Evolutionary conservation across 176 grass and related monocot genomes (phyloP).

Genomic region (Avena insularis): DNA sequence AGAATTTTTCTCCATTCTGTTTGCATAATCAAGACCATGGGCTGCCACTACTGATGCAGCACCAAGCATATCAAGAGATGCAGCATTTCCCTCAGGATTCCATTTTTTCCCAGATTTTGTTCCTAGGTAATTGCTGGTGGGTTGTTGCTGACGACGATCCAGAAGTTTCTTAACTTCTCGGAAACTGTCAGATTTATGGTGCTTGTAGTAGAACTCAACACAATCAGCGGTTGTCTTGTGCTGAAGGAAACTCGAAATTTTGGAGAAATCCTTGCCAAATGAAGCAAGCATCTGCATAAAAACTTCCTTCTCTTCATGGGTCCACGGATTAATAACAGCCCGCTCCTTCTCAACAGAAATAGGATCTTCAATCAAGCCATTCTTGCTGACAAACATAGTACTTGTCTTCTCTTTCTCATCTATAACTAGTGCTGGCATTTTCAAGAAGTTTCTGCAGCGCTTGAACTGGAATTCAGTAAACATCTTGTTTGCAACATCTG

Average conservation of each 20-base stretch:
- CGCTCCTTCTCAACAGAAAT: slow-evolving; percentile 73
- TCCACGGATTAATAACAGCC: slow-evolving; percentile 82
- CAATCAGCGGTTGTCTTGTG: slow-evolving; percentile 98
- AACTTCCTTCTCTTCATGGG: slow-evolving; percentile 74
- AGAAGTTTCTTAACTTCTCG: slow-evolving; percentile 85
- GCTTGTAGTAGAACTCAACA: slow-evolving; percentile 97
- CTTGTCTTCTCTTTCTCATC: slow-evolving; percentile 68
- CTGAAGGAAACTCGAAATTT: slow-evolving; percentile 74
- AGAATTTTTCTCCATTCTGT: slow-evolving; percentile 38
- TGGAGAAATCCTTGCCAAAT: slow-evolving; percentile 94
- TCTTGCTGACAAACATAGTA: slow-evolving; percentile 65
- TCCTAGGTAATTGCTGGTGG: slow-evolving; percentile 71
- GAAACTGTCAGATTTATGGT: slow-evolving; percentile 97
- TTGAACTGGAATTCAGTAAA: slow-evolving; percentile 76
- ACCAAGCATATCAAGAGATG: slow-evolving; percentile 73
- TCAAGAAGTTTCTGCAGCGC: slow-evolving; percentile 74
- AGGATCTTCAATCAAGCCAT: slow-evolving; percentile 84
- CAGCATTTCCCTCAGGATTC: slow-evolving; percentile 69
- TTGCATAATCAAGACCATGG: slow-evolving; percentile 52
- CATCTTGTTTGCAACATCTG: slow-evolving; percentile 67
- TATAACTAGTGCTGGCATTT: slow-evolving; percentile 85
- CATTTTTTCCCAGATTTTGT: slow-evolving; percentile 68
- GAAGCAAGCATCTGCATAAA: slow-evolving; percentile 93
- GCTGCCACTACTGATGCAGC: slow-evolving; percentile 63
- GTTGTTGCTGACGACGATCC: slow-evolving; percentile 72